These are phyloP conservation scores for Colletotrichum spaethianum DNA, from an alignment of 2,329 filamentous ascomycete species.

Conservation along the genomic window DNA sequence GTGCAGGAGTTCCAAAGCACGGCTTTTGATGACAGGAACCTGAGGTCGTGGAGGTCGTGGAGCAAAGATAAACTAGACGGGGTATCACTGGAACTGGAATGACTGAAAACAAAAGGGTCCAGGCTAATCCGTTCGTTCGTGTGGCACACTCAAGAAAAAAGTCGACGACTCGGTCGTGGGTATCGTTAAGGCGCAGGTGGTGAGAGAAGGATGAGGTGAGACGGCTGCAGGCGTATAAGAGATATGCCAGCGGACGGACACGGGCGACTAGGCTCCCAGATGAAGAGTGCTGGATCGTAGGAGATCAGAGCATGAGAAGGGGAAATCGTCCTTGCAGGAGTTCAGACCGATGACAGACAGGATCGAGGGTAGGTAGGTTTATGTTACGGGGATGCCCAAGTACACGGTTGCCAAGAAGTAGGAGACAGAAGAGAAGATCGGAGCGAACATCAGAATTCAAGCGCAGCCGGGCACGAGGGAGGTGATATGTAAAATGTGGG, in stretches of 20 bases:
- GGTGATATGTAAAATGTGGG: constrained; percentile 33
- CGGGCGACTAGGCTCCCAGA: neutral
- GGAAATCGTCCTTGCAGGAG: neutral
- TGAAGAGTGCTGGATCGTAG: neutral
- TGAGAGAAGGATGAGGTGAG: constrained; percentile 3
- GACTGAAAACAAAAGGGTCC: constrained; percentile 1
- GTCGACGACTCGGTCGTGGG: constrained; percentile 6
- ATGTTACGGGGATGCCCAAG: neutral
- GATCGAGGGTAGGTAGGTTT: constrained; percentile 11
- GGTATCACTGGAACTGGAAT: constrained; percentile 11
- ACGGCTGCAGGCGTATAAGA: constrained; percentile 5
- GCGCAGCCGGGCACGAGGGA: constrained; percentile 26
- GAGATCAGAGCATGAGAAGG: neutral
- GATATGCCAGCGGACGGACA: neutral
- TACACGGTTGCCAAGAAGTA: constrained; percentile 30
- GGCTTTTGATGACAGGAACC: neutral
- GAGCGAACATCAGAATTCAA: constrained; percentile 18
- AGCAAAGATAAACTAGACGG: constrained; percentile 6
- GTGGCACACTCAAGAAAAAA: neutral
- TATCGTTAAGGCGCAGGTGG: neutral
- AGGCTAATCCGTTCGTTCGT: neutral
- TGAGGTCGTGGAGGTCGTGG: neutral
- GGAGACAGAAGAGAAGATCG: constrained; percentile 1
- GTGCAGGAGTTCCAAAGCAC: neutral
- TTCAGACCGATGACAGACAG: neutral